phyloP scores from a whole-genome alignment of 2,329 filamentous ascomycete genomes.

The Metarhizium guizhouense region DNA sequence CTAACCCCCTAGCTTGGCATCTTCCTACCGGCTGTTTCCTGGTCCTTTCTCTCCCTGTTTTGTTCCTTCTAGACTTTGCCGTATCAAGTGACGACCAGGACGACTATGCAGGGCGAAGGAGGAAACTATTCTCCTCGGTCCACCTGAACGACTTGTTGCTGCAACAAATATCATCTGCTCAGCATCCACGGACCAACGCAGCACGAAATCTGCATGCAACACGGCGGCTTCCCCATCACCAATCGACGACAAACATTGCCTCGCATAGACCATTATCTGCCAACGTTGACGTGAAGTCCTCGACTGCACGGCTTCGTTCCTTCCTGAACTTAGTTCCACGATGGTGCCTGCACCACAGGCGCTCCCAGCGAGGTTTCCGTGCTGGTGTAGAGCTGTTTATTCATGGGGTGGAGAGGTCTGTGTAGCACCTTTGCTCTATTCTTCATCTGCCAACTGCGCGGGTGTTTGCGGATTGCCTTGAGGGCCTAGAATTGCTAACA shows the following conservation, averaged over 20 bases:
- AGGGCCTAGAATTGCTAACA: background rate
- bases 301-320: background rate
- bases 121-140: background rate
- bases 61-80: background rate
- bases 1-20: background rate
- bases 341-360: slow-evolving; percentile 49
- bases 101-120: too few species aligned
- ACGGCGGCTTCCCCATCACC: background rate
- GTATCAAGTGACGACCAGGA: too few species aligned
- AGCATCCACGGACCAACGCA: background rate
- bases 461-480: background rate
- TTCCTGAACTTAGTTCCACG: slow-evolving; percentile 10
- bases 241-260: background rate
- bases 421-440: background rate
- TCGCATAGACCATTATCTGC: background rate
- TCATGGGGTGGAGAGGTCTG: slow-evolving; percentile 81
- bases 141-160: background rate
- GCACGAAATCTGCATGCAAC: background rate
- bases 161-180: background rate
- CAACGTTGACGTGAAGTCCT: background rate
- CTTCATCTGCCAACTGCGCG: background rate
- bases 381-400: slow-evolving; percentile 85
- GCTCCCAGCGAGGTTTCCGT: slow-evolving; percentile 73
- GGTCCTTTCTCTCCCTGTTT: background rate
- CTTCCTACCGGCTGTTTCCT: background rate